Conservation (phyloP, 192 early-diverging fungal species). For the Podila minutissima region DNA sequence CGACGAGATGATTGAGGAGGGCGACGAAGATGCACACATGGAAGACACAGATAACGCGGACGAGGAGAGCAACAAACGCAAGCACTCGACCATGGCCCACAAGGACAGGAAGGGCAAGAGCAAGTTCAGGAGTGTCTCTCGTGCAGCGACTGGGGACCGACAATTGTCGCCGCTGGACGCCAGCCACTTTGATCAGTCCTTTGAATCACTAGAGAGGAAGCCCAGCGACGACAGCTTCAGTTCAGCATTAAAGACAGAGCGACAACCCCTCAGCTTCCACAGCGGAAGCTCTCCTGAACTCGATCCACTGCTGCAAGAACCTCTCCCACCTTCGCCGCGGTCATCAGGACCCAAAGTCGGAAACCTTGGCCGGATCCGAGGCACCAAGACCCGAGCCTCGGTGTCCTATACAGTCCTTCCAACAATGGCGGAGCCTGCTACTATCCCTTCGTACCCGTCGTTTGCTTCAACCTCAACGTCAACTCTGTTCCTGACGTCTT, state of each 20-base stretch:
- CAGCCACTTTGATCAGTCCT: too few relatives aligned
- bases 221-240: background rate
- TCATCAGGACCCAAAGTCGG: too few relatives aligned
- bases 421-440: background rate
- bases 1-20: constrained; percentile 5
- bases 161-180: too few relatives aligned
- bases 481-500: background rate
- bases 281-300: too few relatives aligned
- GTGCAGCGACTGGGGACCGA: too few relatives aligned
- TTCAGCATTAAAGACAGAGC: background rate
- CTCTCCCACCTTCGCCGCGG: background rate
- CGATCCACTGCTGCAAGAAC: background rate
- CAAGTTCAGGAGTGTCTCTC: background rate
- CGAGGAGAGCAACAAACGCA: background rate
- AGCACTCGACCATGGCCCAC: too few relatives aligned
- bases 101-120: background rate
- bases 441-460: background rate
- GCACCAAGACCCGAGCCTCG: constrained; percentile 30
- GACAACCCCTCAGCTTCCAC: background rate
- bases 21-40: constrained; percentile 5
- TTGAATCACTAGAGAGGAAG: too few relatives aligned
- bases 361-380: constrained; percentile 13
- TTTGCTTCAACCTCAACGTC: background rate
- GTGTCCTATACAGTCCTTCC: constrained; percentile 23
- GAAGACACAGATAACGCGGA: background rate